A percentile compares a stretch with the other conserved stretches of the same genome.
Evolutionary conservation across 2,329 filamentous ascomycete species (phyloP).

Genomic region (Onygenales sp.): DNA sequence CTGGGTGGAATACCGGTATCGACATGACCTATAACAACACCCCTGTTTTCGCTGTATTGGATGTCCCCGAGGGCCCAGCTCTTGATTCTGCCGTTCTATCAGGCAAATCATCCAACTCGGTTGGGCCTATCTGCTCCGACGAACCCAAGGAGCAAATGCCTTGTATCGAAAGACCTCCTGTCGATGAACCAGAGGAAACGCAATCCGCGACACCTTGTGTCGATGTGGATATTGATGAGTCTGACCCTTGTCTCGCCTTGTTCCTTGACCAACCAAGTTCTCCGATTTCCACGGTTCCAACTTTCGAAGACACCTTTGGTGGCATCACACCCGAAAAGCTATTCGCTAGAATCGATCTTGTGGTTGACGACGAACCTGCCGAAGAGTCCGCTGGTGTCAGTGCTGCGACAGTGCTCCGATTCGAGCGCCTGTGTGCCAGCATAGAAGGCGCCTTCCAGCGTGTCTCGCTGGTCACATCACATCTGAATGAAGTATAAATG

Average conservation of each 20-base stretch:
- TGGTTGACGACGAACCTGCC: slow-evolving; percentile 37
- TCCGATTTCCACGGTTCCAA: slow-evolving; percentile 28
- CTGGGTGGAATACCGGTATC: slow-evolving; percentile 37
- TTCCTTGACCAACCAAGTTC: slow-evolving; percentile 43
- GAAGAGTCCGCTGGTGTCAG: slow-evolving; percentile 13
- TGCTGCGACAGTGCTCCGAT: slow-evolving; percentile 20
- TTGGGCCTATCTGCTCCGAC: slow-evolving; percentile 36
- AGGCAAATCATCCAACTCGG: slow-evolving; percentile 56
- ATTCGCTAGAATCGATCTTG: slow-evolving; percentile 53
- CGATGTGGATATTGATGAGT: slow-evolving; percentile 47
- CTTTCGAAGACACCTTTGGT: slow-evolving; percentile 30
- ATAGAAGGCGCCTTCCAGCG: slow-evolving; percentile 35
- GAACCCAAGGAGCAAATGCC: slow-evolving; percentile 42
- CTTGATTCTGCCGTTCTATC: slow-evolving; percentile 56
- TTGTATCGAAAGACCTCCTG: slow-evolving; percentile 32
- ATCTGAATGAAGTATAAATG: slow-evolving; percentile 16
- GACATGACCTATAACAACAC: slow-evolving; percentile 36
- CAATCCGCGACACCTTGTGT: slow-evolving; percentile 17
- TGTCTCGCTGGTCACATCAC: slow-evolving; percentile 29
- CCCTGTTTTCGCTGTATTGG: slow-evolving; percentile 56
- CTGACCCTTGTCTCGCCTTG: slow-evolving; percentile 36
- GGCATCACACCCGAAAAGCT: slow-evolving; percentile 56
- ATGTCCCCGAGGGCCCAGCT: slow-evolving; percentile 56
- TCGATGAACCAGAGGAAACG: slow-evolving; percentile 11
- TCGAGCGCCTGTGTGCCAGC: slow-evolving; percentile 28